These are phyloP conservation scores for Camellia japonica DNA, from an alignment of 148 eudicot species.

Conservation along the genomic window DNA sequence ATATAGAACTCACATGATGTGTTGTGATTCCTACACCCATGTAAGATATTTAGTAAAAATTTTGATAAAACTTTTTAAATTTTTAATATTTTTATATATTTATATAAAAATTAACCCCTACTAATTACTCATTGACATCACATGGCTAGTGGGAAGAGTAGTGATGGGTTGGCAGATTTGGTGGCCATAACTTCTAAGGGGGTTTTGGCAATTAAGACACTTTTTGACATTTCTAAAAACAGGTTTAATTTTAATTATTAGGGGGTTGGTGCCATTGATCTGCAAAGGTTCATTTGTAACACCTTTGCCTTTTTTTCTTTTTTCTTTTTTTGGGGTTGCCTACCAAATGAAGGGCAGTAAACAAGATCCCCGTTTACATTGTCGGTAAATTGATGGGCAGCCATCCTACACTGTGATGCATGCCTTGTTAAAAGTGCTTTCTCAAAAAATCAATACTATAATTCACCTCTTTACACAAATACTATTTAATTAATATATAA, in stretches of 20 bases:
- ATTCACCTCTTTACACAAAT: background rate
- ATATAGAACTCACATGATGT: too few relatives aligned
- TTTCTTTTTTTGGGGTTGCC: background rate
- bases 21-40: too few relatives aligned
- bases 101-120: background rate
- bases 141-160: constrained; percentile 17
- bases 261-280: background rate
- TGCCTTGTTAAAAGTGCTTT: constrained; percentile 3
- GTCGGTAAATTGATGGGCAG: constrained; percentile 17
- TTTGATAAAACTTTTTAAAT: too few relatives aligned
- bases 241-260: background rate
- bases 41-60: too few relatives aligned
- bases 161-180: constrained; percentile 11
- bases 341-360: constrained; percentile 18
- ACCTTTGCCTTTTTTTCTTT: background rate
- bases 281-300: background rate
- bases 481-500: too few relatives aligned
- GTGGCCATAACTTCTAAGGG: background rate
- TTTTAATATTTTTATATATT: background rate
- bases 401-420: constrained; percentile 10
- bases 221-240: background rate
- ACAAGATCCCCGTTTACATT: constrained; percentile 1
- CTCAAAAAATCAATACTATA: background rate
- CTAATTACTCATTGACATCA: constrained; percentile 9
- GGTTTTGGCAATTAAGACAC: background rate